Conservation (phyloP, 2,329 filamentous ascomycete genomes). For the Pseudogymnoascus sp. region DNA sequence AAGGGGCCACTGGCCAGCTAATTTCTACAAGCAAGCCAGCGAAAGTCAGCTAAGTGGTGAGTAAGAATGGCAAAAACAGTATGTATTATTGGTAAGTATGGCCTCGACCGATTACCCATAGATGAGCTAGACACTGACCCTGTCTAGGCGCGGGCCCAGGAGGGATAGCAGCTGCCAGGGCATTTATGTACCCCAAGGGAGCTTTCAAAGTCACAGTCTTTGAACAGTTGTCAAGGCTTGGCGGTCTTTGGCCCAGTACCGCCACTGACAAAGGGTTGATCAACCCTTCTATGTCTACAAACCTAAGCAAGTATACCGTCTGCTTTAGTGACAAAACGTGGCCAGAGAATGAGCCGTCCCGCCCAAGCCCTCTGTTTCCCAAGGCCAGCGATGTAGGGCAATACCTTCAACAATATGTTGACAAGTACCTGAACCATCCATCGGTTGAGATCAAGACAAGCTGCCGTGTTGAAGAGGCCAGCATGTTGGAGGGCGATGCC, state of each 20-base stretch:
- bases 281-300: conserved; percentile 61
- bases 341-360: conserved; percentile 47
- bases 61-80: conserved; percentile 18
- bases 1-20: not conserved
- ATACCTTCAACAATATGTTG: conserved; percentile 58
- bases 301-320: conserved; percentile 71
- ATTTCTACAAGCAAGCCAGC: not conserved
- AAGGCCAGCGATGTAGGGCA: conserved; percentile 67
- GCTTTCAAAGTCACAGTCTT: conserved; percentile 62
- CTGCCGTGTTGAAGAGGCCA: conserved; percentile 16
- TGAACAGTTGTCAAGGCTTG: conserved; percentile 56
- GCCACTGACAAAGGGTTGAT: conserved; percentile 42
- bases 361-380: conserved; percentile 44
- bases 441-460: conserved; percentile 19
- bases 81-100: conserved; percentile 21
- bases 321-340: conserved; percentile 66
- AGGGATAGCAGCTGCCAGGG: conserved; percentile 63
- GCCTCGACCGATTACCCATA: not conserved
- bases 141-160: conserved; percentile 56
- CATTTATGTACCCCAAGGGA: conserved; percentile 47
- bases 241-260: conserved; percentile 67
- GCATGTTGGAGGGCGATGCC: conserved; percentile 14
- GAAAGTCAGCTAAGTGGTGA: not conserved
- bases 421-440: conserved; percentile 41
- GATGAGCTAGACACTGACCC: not conserved